Percentiles rank a stretch among this genome's conserved stretches.
phyloP scores from a whole-genome alignment of 1,284 basidiomycete genomes.

The Microbotryomycetes sp. region DNA sequence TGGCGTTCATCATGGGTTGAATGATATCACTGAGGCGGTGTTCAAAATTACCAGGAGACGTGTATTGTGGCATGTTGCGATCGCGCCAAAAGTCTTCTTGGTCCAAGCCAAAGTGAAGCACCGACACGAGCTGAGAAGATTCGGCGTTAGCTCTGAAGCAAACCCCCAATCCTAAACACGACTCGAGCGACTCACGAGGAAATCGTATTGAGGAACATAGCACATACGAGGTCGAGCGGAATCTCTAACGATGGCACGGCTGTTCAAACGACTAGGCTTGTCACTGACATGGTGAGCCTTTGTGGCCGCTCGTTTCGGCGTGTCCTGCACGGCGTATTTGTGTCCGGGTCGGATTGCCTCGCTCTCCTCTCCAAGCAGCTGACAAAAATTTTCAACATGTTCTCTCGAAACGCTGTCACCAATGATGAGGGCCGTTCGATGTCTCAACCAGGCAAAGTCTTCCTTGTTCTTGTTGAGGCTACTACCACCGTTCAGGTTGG shows the following conservation, averaged over 20 bases:
- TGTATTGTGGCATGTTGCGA: slow-evolving; percentile 37
- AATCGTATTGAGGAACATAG: slow-evolving; percentile 43
- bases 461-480: slow-evolving; percentile 6
- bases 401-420: slow-evolving; percentile 44
- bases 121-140: slow-evolving; percentile 38
- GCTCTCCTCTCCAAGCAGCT: slow-evolving; percentile 39
- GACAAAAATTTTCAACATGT: slow-evolving; percentile 44
- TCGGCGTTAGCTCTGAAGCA: neutral
- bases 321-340: slow-evolving; percentile 16
- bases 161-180: neutral
- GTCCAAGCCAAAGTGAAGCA: slow-evolving; percentile 44
- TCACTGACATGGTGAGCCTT: slow-evolving; percentile 23
- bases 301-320: slow-evolving; percentile 16
- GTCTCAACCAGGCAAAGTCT: slow-evolving; percentile 38
- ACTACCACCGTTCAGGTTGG: neutral
- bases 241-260: slow-evolving; percentile 29
- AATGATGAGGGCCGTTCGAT: slow-evolving; percentile 44
- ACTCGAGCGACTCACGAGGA: slow-evolving; percentile 31
- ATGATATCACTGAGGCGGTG: slow-evolving; percentile 41
- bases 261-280: slow-evolving; percentile 20
- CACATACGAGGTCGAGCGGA: slow-evolving; percentile 43
- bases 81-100: slow-evolving; percentile 41
- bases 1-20: slow-evolving; percentile 37
- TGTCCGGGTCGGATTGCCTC: slow-evolving; percentile 41
- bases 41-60: slow-evolving; percentile 42